Conservation (phyloP, 768 basidiomycete genomes). For the Hydnomerulius pinastri region DNA sequence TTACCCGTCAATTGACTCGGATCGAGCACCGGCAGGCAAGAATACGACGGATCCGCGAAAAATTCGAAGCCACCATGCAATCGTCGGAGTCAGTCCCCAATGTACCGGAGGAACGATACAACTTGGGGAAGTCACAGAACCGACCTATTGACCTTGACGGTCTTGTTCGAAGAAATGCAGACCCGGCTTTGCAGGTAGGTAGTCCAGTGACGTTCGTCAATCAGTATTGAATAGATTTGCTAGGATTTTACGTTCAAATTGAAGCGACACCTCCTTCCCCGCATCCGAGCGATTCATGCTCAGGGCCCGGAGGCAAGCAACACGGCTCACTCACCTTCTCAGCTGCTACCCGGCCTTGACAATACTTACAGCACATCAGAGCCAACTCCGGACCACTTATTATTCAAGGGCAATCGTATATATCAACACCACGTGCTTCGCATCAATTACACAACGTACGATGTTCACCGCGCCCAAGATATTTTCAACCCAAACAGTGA, state of each 20-base stretch:
- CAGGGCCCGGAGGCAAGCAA: background rate
- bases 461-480: constrained; percentile 41
- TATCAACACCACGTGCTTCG: constrained; percentile 34
- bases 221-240: background rate
- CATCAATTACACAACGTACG: constrained; percentile 46
- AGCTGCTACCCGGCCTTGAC: no score
- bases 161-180: constrained; percentile 32
- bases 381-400: constrained; percentile 18
- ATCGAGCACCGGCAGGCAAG: constrained; percentile 3
- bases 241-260: constrained; percentile 35
- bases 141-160: constrained; percentile 21
- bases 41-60: constrained; percentile 15
- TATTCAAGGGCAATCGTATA: constrained; percentile 30
- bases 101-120: background rate
- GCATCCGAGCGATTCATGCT: background rate
- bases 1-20: background rate
- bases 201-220: constrained; percentile 15
- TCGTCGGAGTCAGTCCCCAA: constrained; percentile 12
- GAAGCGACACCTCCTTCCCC: constrained; percentile 32
- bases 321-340: background rate
- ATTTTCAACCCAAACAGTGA: constrained; percentile 36
- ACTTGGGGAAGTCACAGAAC: constrained; percentile 2
- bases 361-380: background rate
- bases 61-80: constrained; percentile 19
- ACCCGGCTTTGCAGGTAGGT: constrained; percentile 15